phyloP scores from a whole-genome alignment of 768 basidiomycete genomes.

The Gymnopilus junonius region DNA sequence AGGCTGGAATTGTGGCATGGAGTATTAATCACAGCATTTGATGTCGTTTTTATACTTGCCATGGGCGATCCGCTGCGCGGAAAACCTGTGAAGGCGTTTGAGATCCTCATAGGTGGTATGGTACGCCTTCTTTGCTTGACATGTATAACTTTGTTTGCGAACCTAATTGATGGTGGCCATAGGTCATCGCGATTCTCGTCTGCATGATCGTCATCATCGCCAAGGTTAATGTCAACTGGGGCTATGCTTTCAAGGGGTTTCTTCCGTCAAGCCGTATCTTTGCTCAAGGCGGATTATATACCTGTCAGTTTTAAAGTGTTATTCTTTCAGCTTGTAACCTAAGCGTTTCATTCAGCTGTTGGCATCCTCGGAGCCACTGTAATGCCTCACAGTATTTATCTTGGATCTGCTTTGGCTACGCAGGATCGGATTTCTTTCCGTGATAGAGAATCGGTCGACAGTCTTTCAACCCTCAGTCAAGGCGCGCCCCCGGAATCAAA shows the following conservation, averaged over 20 bases:
- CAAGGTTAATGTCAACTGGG: conserved; percentile 74
- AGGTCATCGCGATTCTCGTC: conserved; percentile 74
- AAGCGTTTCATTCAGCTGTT: conserved; percentile 46
- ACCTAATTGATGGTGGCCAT: not conserved
- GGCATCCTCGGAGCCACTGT: conserved; percentile 85
- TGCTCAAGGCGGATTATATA: conserved; percentile 61
- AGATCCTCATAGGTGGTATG: conserved; percentile 63
- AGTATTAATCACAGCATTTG: conserved; percentile 68
- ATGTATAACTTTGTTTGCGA: not conserved
- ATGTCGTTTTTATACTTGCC: conserved; percentile 73
- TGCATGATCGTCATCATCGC: conserved; percentile 82
- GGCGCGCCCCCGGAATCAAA: conserved; percentile 8
- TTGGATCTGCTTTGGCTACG: conserved; percentile 85
- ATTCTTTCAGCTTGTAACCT: not conserved
- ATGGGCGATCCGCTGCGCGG: conserved; percentile 72
- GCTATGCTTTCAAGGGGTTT: conserved; percentile 72
- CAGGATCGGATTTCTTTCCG: conserved; percentile 67
- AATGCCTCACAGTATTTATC: conserved; percentile 93
- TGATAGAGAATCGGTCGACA: conserved; percentile 19
- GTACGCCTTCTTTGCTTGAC: conserved; percentile 35
- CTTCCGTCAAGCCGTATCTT: conserved; percentile 73
- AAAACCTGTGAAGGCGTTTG: conserved; percentile 70
- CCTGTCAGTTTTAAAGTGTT: conserved; percentile 42
- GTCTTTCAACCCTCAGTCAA: conserved; percentile 5
- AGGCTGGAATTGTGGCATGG: conserved; percentile 70